Base-by-base conservation (phyloP, 495 filamentous ascomycete species). In the Penicillium longicatenatum region DNA sequence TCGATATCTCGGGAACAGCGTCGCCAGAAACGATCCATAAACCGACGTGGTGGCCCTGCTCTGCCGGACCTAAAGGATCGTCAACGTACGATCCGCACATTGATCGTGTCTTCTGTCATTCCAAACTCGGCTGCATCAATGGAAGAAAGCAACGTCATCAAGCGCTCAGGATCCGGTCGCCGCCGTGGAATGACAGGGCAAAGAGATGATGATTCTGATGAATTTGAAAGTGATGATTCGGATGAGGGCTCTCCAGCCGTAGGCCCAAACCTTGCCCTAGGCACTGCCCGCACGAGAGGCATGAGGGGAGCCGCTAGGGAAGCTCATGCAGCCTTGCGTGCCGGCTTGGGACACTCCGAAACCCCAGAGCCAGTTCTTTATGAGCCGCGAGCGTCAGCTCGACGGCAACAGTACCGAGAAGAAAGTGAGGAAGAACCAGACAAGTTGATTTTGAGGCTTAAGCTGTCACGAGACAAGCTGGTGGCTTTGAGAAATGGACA, bases 11-110 rank as follows among this genome's bases (percentile, higher is more conserved):
- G 94, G 63, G 94, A 98, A 69, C 91, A 96, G 72, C 83, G 94
- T 55, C 83, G 93, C 49, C 92, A 97, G 75, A 97, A 98, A 76
- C 86, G 94, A 37, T 96, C 93, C 5, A 89, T 96, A 54, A 97
- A 96, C 68, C 85, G 94, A 47, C 86, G 94, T 52, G 94, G 94
- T 57, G 94, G 94, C 1, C 94, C 95, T n/a, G 87, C 90, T 55
- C 77, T 98, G 39, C 94, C 94, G 12, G 94, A 98, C 75, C 84
- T 98, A 30, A 98, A 97, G 68, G 95, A 98, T 64, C 84, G 93
- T 37, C 92, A 91, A 68, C 84, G 92, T 41, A 97, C 93, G 2
- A 92, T 97, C 53, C 85, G 94, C 14, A 96, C 92, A 1, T 78
- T 95, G 60, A 82, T 98, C 54, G 91, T 98, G 3, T 97, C 94